Base-by-base conservation (phyloP, 805 yeast genomes). In the Jamesozyma piceae region DNA sequence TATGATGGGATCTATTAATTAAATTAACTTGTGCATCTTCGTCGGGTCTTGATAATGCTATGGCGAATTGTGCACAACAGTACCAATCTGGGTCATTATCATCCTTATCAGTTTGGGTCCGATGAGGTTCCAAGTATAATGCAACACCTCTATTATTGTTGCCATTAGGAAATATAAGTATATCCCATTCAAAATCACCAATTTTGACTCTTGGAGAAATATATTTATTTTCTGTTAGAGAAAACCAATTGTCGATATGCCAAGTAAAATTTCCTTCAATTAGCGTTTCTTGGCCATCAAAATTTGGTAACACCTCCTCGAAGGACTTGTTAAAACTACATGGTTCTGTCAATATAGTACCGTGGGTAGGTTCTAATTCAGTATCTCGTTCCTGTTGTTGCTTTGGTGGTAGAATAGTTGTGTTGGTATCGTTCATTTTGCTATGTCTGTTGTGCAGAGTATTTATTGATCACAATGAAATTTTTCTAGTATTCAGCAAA, bases 61-160 rank as follows among this genome's bases (percentile, higher is more conserved):
- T 72, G 3, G 84, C 84, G 64, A 92, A 92, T 54, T 88, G 95
- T 2, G 92, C 95, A 64, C 97, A 88, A n/a, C 78, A 80, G 43
- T 79, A 78, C 95, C 95, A 88, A 43, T 75, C 74, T 2, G 73
- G 70, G 2, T 55, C 55, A 17, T 46, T 63, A 30, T 43, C 19
- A 28, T 56, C 52, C 31, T 13, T 15, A 9, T 17, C 10, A 18
- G 13, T 10, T 11, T 17, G 9, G 5, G 35, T 11, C 10, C 63
- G 62, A 46, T 76, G 74, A 0, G 95, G 92, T 52, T 87, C 95
- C 48, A 92, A 65, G 60, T 87, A 92, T 21, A 87, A 62, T 0
- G 96, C 86, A 6, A 86, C 61, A 43, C 71, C 67, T 46, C 70
- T 70, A 40, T 74, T 68, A 37, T 74, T 69, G 52, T 80, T 82